These are phyloP conservation scores for Suillus placidus DNA, from an alignment of 768 basidiomycete species.

Conservation along the genomic window DNA sequence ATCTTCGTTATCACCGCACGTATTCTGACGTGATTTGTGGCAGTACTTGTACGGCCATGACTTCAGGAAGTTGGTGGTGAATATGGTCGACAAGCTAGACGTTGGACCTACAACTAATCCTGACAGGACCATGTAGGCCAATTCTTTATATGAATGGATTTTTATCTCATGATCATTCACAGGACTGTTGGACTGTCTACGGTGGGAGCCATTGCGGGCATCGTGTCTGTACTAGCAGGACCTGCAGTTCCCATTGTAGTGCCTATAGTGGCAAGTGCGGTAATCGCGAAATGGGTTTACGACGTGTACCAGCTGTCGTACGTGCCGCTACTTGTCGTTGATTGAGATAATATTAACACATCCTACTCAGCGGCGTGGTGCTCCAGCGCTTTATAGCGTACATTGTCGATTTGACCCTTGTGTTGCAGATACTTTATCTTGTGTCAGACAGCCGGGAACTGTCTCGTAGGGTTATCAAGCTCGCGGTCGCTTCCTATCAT, in stretches of 20 bases:
- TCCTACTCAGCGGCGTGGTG: neutral
- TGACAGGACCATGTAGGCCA: neutral
- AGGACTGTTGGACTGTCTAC: neutral
- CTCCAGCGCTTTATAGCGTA: constrained; percentile 1
- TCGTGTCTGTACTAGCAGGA: neutral
- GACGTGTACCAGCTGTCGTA: neutral
- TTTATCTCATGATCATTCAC: neutral
- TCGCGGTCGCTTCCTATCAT: neutral
- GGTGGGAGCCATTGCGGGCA: neutral
- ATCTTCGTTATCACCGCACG: neutral
- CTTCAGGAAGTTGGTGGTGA: neutral
- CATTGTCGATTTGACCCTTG: neutral
- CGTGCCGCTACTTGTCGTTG: neutral
- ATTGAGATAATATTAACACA: neutral
- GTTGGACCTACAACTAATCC: neutral
- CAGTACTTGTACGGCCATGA: neutral
- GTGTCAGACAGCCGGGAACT: neutral
- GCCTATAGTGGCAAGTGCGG: neutral
- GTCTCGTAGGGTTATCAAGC: neutral
- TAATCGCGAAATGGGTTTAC: neutral
- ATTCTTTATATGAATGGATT: neutral
- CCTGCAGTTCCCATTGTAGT: neutral
- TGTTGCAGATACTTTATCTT: neutral
- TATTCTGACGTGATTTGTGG: neutral
- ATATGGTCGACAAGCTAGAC: neutral